Percentiles rank a stretch among this genome's conserved stretches.
phyloP scores from a whole-genome alignment of 2,329 filamentous ascomycete species.

The Hypoxylon sp. region DNA sequence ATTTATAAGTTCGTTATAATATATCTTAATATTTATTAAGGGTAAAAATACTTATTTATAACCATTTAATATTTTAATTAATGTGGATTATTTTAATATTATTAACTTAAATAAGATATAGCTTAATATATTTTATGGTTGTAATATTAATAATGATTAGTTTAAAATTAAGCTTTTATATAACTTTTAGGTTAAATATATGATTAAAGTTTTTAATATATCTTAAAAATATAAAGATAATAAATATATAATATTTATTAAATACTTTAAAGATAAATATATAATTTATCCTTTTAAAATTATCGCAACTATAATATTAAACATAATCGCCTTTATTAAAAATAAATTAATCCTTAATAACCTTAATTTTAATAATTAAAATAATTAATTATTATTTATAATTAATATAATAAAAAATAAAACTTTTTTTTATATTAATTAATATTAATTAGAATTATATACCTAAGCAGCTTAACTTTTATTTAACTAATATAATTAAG shows the following conservation, averaged over 20 bases:
- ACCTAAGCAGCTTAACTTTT: too few relatives aligned
- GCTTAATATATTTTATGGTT: neutral
- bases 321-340: conserved; percentile 5
- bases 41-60: neutral
- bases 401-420: too few relatives aligned
- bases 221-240: neutral
- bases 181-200: neutral
- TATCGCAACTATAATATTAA: neutral
- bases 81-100: neutral
- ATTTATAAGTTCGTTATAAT: neutral
- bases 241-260: conserved; percentile 5
- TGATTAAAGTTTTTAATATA: neutral
- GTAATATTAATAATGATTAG: conserved; percentile 1
- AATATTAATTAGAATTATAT: too few relatives aligned
- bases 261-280: conserved; percentile 1
- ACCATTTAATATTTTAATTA: conserved; percentile 2
- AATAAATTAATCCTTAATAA: neutral
- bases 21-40: neutral
- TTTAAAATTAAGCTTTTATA: neutral
- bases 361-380: neutral
- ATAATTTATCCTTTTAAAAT: neutral
- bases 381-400: neutral
- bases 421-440: too few relatives aligned
- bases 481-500: too few relatives aligned
- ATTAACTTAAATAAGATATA: neutral